Evolutionary conservation across 352 stramenopile species (phyloP).

Genomic region (Elongisporangium anandrum): DNA sequence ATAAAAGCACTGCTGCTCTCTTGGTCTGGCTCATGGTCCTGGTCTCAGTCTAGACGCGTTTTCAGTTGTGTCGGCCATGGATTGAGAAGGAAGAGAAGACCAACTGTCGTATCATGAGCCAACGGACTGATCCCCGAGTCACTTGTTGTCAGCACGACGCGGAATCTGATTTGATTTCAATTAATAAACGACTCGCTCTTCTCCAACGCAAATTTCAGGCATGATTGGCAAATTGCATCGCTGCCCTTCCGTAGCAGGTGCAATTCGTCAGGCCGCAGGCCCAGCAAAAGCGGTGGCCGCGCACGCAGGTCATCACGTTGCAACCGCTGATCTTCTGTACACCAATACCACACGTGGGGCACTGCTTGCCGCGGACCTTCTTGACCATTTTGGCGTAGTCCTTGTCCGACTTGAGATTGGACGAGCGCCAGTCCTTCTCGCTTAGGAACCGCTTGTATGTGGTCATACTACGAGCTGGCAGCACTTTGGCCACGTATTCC

Average conservation of each 20-base stretch:
- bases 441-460: slow-evolving; percentile 33
- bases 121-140: not conserved
- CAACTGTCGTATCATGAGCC: not conserved
- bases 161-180: not conserved
- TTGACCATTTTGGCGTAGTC: slow-evolving; percentile 42
- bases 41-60: not conserved
- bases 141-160: not conserved
- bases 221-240: too few relatives aligned
- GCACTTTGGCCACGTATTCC: slow-evolving; percentile 21
- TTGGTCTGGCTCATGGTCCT: not conserved
- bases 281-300: slow-evolving; percentile 40
- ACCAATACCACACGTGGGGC: slow-evolving; percentile 52
- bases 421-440: slow-evolving; percentile 29
- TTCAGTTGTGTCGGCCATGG: not conserved
- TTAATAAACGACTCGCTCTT: not conserved
- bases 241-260: too few relatives aligned
- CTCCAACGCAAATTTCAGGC: too few relatives aligned
- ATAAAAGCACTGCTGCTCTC: not conserved
- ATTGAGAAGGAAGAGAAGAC: not conserved
- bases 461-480: slow-evolving; percentile 7
- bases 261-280: slow-evolving; percentile 10
- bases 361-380: slow-evolving; percentile 42
- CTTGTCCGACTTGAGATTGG: slow-evolving; percentile 37
- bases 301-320: slow-evolving; percentile 25
- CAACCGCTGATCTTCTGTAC: slow-evolving; percentile 42